Base-by-base conservation (phyloP, 225 moss, liverwort and hornwort species). In the Pseudisothecium myosuroides region DNA sequence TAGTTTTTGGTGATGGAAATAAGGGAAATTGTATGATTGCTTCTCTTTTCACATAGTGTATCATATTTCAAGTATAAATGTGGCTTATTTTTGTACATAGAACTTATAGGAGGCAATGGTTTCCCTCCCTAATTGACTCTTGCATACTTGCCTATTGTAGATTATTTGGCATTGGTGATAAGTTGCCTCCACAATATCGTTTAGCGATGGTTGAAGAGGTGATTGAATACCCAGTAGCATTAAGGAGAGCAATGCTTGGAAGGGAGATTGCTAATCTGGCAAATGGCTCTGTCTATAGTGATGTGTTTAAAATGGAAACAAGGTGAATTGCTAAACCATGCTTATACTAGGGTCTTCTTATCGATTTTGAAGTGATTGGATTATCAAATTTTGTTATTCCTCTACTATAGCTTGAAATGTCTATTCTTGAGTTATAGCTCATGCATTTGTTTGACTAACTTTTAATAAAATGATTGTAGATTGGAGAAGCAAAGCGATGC, bases 211-310 rank as follows among this genome's bases (percentile, higher is more conserved):
- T 45, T 5, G 3, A 73, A 45, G 73, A 73, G 15, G 28, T 45
- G 28, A 1, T 6, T 9, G 29, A 43, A 0, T 8, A 45, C 2
- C 12, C 3, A 16, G 5, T 2, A 1, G 45, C 10, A 28, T 16
- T 73, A 28, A 0, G 0, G 0, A 45, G 6, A 9, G 43, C 9
- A 72, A 28, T 15, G 27, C 72, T 0, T 2, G n/a, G n/a, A 26
- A 9, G 8, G 14, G 15, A 27, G 16, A 16, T 43, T 72, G 72
- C 45, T 9, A 45, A 72, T 43, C 45, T 72, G 45, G 45, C 16
- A 27, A 28, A 72, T 45, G 45, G 43, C 26, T 72, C 10, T 28
- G 1, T 72, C 27, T 1, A n/a, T n/a, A n/a, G n/a, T n/a, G n/a
- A 41, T 41, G 41, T 8, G 1, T 8, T 43, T 72, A 43, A 8